Evolutionary conservation across 306 rosid species (phyloP).

Genomic region (Boehmeria nivea): DNA sequence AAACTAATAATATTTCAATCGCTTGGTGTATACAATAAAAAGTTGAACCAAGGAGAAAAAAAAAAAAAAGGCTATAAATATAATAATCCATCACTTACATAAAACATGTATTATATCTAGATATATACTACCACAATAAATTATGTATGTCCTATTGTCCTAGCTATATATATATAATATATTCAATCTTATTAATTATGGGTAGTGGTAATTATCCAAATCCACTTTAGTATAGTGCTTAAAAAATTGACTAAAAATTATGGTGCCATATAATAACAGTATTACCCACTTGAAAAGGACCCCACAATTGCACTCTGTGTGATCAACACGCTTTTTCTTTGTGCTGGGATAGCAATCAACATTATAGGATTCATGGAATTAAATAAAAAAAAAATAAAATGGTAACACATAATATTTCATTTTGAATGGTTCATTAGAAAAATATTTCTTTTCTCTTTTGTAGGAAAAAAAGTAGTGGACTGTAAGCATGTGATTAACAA

Average conservation of each 20-base stretch:
- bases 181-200: neutral
- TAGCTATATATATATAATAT: too few species aligned
- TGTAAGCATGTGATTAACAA: slow-evolving; percentile 1
- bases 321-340: neutral
- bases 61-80: too few species aligned
- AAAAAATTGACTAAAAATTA: neutral
- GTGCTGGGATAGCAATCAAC: neutral
- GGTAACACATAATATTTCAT: too few species aligned
- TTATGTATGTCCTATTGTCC: neutral
- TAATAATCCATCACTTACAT: too few species aligned
- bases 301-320: slow-evolving; percentile 2
- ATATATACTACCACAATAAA: neutral
- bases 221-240: slow-evolving; percentile 9
- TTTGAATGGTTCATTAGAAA: too few species aligned
- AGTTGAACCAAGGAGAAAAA: too few species aligned
- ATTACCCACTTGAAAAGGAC: neutral
- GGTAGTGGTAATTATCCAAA: slow-evolving; percentile 18
- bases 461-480: neutral
- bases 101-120: too few species aligned
- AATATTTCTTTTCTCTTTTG: too few species aligned
- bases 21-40: too few species aligned
- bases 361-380: neutral
- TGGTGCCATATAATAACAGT: neutral
- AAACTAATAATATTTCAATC: too few species aligned
- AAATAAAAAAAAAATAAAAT: too few species aligned